phyloP scores from a whole-genome alignment of 805 yeast species.

The Trichomonascus vanleenenianus region DNA sequence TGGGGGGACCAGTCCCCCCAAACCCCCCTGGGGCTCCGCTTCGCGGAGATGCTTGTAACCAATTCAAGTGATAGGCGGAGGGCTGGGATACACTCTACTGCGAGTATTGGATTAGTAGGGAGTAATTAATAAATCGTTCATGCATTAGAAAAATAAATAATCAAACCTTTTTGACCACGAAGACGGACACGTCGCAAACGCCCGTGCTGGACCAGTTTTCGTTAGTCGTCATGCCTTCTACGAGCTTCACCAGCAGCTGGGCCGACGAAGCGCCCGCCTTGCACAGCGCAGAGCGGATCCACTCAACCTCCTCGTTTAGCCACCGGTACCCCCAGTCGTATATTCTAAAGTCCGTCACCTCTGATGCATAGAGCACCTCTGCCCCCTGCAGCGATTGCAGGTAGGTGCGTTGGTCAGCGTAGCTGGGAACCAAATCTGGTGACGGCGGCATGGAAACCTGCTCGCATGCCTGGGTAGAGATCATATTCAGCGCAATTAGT shows the following conservation, averaged over 20 bases:
- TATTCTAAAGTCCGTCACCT: slow-evolving; percentile 5
- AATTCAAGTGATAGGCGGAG: too few relatives aligned
- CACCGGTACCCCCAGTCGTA: slow-evolving; percentile 19
- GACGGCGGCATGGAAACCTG: slow-evolving; percentile 17
- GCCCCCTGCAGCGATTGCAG: slow-evolving; percentile 8
- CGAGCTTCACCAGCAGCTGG: slow-evolving; percentile 8
- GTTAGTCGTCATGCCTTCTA: slow-evolving; percentile 11
- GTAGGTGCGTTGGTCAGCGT: slow-evolving; percentile 9
- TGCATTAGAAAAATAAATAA: too few relatives aligned
- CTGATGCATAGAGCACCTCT: slow-evolving; percentile 10
- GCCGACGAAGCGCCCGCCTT: slow-evolving; percentile 5
- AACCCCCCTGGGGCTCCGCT: too few relatives aligned
- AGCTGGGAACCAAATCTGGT: slow-evolving; percentile 9
- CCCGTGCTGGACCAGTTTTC: slow-evolving; percentile 7
- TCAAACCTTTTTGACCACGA: slow-evolving; percentile 10
- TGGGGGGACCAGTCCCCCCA: too few relatives aligned
- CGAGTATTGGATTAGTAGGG: too few relatives aligned
- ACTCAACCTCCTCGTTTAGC: slow-evolving; percentile 18
- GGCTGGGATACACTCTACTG: too few relatives aligned
- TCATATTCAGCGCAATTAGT: slow-evolving; percentile 19
- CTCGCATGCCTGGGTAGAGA: slow-evolving; percentile 20
- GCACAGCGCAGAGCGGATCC: slow-evolving; percentile 13
- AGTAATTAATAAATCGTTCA: too few relatives aligned
- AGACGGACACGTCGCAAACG: slow-evolving; percentile 9
- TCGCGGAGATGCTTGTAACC: too few relatives aligned